These are phyloP conservation scores for Blakeslea trispora DNA, from an alignment of 371 early-diverging fungal species.

Conservation along the genomic window DNA sequence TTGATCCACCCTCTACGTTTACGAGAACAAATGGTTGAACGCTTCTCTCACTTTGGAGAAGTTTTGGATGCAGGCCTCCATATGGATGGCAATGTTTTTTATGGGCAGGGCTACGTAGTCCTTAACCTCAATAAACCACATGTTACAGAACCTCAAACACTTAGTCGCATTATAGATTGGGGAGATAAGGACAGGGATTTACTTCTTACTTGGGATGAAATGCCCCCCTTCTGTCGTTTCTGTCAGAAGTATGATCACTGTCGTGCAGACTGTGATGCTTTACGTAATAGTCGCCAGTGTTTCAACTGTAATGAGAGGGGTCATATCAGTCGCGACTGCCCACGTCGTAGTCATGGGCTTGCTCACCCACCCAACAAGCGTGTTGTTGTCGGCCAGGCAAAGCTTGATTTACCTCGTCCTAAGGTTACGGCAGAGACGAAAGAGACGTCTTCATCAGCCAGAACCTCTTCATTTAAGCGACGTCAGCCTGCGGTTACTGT, in stretches of 20 bases:
- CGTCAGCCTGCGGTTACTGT: no score
- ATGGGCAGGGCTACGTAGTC: background rate
- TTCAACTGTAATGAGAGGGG: slow-evolving; percentile 1
- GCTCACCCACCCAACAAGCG: background rate
- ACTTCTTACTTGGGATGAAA: slow-evolving; percentile 2
- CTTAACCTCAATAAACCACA: background rate
- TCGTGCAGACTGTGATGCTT: background rate
- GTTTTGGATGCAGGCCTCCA: background rate
- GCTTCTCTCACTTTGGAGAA: background rate
- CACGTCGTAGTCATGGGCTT: background rate
- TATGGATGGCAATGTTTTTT: background rate
- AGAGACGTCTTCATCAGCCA: no score
- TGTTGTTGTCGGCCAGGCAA: background rate
- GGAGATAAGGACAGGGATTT: background rate
- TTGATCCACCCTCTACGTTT: background rate
- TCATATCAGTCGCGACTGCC: background rate
- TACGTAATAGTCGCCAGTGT: background rate
- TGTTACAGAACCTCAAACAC: background rate
- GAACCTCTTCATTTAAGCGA: no score
- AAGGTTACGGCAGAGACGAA: no score
- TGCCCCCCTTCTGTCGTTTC: slow-evolving; percentile 3
- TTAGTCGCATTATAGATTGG: background rate
- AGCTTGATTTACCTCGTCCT: no score
- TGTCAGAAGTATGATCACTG: slow-evolving; percentile 3
- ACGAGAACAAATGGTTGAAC: background rate